Conservation (phyloP, 805 yeast species). For the Ogataea kodamae region DNA sequence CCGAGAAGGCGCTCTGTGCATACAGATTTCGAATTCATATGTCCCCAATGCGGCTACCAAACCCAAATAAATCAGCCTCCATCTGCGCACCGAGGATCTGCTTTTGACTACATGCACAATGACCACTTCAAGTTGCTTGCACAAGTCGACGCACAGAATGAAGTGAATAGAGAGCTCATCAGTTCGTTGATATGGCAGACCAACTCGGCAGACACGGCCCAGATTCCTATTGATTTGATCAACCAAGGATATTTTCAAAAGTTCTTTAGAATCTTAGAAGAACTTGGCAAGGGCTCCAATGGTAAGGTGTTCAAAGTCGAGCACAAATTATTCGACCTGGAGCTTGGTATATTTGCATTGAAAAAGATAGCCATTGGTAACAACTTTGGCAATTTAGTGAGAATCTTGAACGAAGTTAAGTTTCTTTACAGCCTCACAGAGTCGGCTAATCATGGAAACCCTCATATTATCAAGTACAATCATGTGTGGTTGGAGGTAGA, state of each 20-base stretch:
- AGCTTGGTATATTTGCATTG: slow-evolving; percentile 77
- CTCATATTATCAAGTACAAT: slow-evolving; percentile 74
- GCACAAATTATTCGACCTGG: slow-evolving; percentile 68
- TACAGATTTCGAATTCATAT: slow-evolving; percentile 19
- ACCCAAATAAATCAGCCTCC: slow-evolving; percentile 12
- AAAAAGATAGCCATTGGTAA: slow-evolving; percentile 84
- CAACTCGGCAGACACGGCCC: slow-evolving; percentile 7
- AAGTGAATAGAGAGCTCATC: slow-evolving; percentile 21
- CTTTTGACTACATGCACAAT: slow-evolving; percentile 20
- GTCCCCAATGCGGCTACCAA: slow-evolving; percentile 31
- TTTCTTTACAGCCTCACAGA: slow-evolving; percentile 54
- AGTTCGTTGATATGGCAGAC: slow-evolving; percentile 15
- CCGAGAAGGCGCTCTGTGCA: slow-evolving; percentile 12
- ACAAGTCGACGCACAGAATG: slow-evolving; percentile 19
- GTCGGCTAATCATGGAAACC: slow-evolving; percentile 29
- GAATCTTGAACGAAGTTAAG: slow-evolving; percentile 74
- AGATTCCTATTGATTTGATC: slow-evolving; percentile 45
- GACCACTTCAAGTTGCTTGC: slow-evolving; percentile 31
- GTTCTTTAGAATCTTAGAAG: slow-evolving; percentile 59
- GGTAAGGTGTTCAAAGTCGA: slow-evolving; percentile 84
- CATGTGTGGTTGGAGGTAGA: slow-evolving; percentile 89
- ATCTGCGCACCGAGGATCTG: slow-evolving; percentile 2
- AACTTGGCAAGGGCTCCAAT: slow-evolving; percentile 78
- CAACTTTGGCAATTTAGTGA: slow-evolving; percentile 61
- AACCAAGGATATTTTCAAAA: slow-evolving; percentile 78